A percentile compares a stretch with the other conserved stretches of the same genome.
Conservation (phyloP, 768 basidiomycete species). For the Lactifluus echinatus region DNA sequence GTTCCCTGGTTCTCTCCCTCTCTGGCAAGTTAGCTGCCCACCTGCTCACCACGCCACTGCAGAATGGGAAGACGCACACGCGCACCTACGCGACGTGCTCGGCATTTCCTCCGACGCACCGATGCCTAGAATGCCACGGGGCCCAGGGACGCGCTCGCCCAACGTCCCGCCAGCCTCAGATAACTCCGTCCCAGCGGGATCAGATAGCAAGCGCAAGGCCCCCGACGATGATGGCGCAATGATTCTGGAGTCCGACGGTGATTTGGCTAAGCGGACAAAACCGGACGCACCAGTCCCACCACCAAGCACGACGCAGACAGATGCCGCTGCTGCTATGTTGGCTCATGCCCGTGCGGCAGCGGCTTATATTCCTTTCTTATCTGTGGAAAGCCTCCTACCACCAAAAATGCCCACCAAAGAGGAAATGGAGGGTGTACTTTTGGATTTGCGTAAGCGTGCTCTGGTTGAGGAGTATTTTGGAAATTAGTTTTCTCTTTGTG, state of each 20-base stretch:
- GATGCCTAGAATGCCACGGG: slow-evolving; percentile 43
- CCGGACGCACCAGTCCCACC: slow-evolving; percentile 16
- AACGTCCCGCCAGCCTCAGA: slow-evolving; percentile 20
- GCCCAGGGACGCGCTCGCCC: slow-evolving; percentile 23
- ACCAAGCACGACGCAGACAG: slow-evolving; percentile 5
- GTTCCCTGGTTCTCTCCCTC: background rate
- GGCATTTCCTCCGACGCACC: slow-evolving; percentile 33
- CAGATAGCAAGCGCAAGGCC: slow-evolving; percentile 48
- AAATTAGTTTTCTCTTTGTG: too few species aligned
- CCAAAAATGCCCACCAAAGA: slow-evolving; percentile 67
- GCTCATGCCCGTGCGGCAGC: slow-evolving; percentile 50
- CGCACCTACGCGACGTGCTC: slow-evolving; percentile 11
- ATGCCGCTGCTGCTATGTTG: slow-evolving; percentile 24
- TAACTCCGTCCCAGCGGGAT: too few species aligned
- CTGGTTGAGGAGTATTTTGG: slow-evolving; percentile 74
- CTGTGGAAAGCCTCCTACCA: slow-evolving; percentile 59
- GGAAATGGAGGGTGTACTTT: slow-evolving; percentile 71
- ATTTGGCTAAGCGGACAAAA: slow-evolving; percentile 28
- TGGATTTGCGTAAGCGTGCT: slow-evolving; percentile 71
- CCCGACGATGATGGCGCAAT: slow-evolving; percentile 36
- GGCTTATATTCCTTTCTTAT: slow-evolving; percentile 66
- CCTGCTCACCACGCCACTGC: background rate
- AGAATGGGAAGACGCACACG: slow-evolving; percentile 7
- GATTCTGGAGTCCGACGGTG: slow-evolving; percentile 26
- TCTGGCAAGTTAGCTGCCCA: background rate